Percentiles rank a stretch among this genome's conserved stretches.
phyloP scores from a whole-genome alignment of 2,329 filamentous ascomycete species.

The Fusarium newnesense region DNA sequence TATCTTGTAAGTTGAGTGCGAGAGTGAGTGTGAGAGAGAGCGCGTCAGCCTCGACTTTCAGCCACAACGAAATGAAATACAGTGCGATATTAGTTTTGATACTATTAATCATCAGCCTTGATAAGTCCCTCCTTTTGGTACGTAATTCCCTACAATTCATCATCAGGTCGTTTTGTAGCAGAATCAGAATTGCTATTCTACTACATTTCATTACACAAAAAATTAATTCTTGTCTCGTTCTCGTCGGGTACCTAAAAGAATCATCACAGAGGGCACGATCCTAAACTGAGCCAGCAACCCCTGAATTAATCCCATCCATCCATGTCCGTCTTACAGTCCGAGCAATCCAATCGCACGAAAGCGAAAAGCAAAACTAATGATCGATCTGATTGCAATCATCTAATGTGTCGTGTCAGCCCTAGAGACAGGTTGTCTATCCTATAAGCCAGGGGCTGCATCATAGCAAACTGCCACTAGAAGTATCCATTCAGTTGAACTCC shows the following conservation, averaged over 20 bases:
- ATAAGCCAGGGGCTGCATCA: neutral
- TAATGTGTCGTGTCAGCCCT: constrained; percentile 12
- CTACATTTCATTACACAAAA: neutral
- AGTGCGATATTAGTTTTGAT: neutral
- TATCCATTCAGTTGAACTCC: neutral
- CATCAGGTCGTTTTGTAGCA: too few species aligned
- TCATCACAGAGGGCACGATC: neutral
- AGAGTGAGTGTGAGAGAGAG: neutral
- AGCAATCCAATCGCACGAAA: neutral
- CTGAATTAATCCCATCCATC: neutral
- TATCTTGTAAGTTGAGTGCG: constrained; percentile 17
- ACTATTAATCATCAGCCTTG: neutral
- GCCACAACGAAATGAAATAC: constrained; percentile 12
- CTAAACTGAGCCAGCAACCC: neutral
- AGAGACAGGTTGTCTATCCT: neutral
- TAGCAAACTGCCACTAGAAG: neutral
- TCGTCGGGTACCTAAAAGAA: neutral
- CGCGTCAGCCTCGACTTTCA: constrained; percentile 7
- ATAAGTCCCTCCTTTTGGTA: neutral
- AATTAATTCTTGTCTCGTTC: neutral
- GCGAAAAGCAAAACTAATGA: neutral
- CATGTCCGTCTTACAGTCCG: neutral
- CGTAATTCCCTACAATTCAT: neutral
- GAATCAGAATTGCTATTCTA: neutral
- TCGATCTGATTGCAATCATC: neutral